A percentile compares a stretch with the other conserved stretches of the same genome.
Evolutionary conservation across 768 basidiomycete species (phyloP).

Genomic region (Fomitopsis serialis): DNA sequence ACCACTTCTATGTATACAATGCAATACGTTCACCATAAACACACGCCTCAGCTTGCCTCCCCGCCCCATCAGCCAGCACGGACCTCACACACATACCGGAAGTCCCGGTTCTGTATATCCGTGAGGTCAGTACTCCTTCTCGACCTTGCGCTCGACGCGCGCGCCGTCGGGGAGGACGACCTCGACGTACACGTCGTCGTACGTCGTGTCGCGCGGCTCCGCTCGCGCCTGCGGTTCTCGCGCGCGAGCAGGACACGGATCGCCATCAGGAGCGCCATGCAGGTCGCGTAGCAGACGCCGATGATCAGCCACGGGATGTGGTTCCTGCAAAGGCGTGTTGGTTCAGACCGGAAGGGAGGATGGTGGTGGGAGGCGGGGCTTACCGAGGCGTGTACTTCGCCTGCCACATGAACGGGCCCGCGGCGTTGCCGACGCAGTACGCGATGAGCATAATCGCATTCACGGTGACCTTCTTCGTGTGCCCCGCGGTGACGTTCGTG

Average conservation of each 20-base stretch:
- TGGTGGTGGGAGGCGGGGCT: background rate
- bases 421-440: conserved; percentile 63
- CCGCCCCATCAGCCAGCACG: too few relatives aligned
- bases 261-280: conserved; percentile 41
- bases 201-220: conserved; percentile 46
- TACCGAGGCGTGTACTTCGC: conserved; percentile 60
- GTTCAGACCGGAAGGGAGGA: background rate
- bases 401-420: conserved; percentile 76
- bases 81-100: conserved; percentile 57
- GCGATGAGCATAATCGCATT: conserved; percentile 74
- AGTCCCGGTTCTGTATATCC: conserved; percentile 66
- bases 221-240: conserved; percentile 64
- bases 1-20: too few relatives aligned
- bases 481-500: conserved; percentile 59
- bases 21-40: too few relatives aligned
- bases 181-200: conserved; percentile 61
- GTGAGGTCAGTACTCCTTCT: conserved; percentile 74
- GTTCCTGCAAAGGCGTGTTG: conserved; percentile 37
- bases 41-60: too few relatives aligned
- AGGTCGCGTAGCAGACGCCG: conserved; percentile 51
- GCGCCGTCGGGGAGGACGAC: conserved; percentile 46
- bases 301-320: conserved; percentile 77
- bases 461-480: conserved; percentile 64
- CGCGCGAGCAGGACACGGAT: conserved; percentile 49
- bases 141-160: conserved; percentile 49